A percentile compares a stretch with the other conserved stretches of the same genome.
These are phyloP conservation scores for Russula ochroleuca DNA, from an alignment of 768 basidiomycete species.

Conservation along the genomic window DNA sequence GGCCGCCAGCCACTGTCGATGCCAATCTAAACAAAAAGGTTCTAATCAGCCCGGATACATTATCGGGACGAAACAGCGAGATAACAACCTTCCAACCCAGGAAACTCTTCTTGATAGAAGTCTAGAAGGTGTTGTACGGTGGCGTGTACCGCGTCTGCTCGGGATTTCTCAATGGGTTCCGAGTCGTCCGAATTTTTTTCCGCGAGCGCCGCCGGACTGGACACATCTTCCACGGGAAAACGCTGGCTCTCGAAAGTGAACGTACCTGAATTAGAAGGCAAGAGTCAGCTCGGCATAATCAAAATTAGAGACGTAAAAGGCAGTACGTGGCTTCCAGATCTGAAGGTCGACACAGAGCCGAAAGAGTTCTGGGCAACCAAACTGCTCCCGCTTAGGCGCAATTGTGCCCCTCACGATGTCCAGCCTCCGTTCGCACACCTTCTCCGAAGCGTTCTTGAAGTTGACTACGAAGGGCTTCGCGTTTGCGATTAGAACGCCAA, in stretches of 20 bases:
- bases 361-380: constrained; percentile 17
- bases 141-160: constrained; percentile 8
- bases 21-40: constrained; percentile 1
- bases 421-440: constrained; percentile 7
- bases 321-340: constrained; percentile 20
- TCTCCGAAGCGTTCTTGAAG: constrained; percentile 14
- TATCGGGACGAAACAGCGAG: background rate
- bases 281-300: background rate
- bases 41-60: background rate
- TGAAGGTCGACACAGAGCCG: constrained; percentile 13
- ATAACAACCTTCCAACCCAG: constrained; percentile 12
- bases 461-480: constrained; percentile 19
- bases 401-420: constrained; percentile 14
- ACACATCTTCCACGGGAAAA: constrained; percentile 16
- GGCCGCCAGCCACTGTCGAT: constrained; percentile 11
- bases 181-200: constrained; percentile 6
- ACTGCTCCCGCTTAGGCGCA: constrained; percentile 14
- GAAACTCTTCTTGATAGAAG: constrained; percentile 20
- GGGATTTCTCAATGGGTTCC: background rate
- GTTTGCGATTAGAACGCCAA: constrained; percentile 4
- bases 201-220: constrained; percentile 10
- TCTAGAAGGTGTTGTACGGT: constrained; percentile 13
- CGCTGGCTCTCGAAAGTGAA: constrained; percentile 12
- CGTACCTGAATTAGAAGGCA: background rate
- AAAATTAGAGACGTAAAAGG: background rate